Conservation (phyloP, 164 flowering plant genomes). For the Chimonanthus praecox region DNA sequence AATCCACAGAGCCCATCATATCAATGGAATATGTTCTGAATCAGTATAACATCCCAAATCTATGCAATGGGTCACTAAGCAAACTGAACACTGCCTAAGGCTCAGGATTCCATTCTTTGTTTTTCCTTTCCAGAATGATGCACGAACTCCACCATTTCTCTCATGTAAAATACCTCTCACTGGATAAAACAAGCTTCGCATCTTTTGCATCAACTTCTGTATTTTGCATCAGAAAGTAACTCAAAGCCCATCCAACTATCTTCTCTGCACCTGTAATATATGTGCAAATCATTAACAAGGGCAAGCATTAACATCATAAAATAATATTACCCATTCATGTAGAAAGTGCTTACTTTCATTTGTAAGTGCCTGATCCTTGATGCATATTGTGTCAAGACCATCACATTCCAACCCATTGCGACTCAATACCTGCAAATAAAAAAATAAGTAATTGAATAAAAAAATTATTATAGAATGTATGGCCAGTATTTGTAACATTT, state of each 20-base stretch:
- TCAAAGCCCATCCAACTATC: constrained; percentile 83
- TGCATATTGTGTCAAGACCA: constrained; percentile 56
- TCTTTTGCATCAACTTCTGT: constrained; percentile 36
- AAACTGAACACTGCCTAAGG: no score
- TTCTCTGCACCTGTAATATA: constrained; percentile 58
- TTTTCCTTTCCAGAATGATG: no score
- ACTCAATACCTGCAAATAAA: constrained; percentile 50
- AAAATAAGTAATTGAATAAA: not conserved
- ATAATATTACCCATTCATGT: constrained; percentile 3
- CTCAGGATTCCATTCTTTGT: no score
- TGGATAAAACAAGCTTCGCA: constrained; percentile 60
- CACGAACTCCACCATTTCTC: no score
- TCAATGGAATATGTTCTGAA: no score
- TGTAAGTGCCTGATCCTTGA: constrained; percentile 78
- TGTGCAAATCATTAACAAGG: no score
- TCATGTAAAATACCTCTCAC: constrained; percentile 52
- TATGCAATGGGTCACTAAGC: no score
- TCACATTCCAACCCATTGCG: constrained; percentile 57
- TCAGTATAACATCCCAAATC: no score
- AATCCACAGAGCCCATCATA: no score
- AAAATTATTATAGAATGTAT: not conserved
- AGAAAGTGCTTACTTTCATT: constrained; percentile 56
- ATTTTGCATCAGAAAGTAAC: constrained; percentile 68
- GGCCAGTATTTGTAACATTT: not conserved
- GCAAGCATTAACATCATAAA: no score